Evolutionary conservation across 768 basidiomycete genomes (phyloP).

Genomic region (Calvatia gigantea): DNA sequence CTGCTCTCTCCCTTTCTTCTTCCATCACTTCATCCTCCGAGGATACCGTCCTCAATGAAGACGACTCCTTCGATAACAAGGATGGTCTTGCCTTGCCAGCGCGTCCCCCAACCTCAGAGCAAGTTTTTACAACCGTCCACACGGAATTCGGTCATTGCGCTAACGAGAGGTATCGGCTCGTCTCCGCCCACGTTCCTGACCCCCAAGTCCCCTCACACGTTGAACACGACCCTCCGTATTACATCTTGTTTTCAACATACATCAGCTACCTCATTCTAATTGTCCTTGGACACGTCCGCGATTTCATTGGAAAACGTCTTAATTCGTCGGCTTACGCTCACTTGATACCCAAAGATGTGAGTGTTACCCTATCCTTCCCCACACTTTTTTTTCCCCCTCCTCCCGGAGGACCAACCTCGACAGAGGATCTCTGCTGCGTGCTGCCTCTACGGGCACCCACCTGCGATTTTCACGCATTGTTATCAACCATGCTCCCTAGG

Average conservation of each 20-base stretch:
- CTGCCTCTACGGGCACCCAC: not conserved
- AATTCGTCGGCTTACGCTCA: constrained; percentile 68
- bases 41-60: constrained; percentile 59
- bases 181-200: constrained; percentile 55
- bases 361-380: constrained; percentile 29
- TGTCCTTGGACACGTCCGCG: constrained; percentile 86
- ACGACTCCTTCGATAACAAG: constrained; percentile 41
- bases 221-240: constrained; percentile 88
- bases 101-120: constrained; percentile 76
- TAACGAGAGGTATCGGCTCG: constrained; percentile 69
- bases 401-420: not conserved
- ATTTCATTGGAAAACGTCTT: constrained; percentile 91
- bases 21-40: constrained; percentile 67
- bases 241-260: constrained; percentile 89
- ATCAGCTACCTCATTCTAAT: constrained; percentile 93
- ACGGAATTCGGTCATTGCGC: constrained; percentile 92
- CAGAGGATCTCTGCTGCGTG: constrained; percentile 1
- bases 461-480: not conserved
- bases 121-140: constrained; percentile 76
- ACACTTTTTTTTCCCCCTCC: constrained; percentile 4
- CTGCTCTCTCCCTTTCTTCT: constrained; percentile 71
- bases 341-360: constrained; percentile 78
- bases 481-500: not conserved
- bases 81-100: constrained; percentile 60
- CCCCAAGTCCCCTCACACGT: constrained; percentile 47